Evolutionary conservation across 129 eudicot genomes (phyloP).

Genomic region (Apium graveolens): DNA sequence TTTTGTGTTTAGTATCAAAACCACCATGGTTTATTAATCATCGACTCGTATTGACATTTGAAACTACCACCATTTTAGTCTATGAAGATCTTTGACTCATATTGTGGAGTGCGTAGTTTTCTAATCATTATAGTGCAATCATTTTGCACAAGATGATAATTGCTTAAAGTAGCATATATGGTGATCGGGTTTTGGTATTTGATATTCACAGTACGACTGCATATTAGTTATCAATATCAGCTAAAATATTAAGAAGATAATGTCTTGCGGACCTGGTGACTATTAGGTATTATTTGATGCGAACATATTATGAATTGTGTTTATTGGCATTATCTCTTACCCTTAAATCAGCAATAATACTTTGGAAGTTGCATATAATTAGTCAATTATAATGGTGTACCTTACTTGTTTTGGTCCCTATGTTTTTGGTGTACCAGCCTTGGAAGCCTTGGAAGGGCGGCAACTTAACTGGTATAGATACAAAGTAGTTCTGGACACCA

Average conservation of each 20-base stretch:
- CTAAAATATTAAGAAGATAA: slow-evolving; percentile 69
- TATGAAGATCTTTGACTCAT: neutral
- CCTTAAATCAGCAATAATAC: neutral
- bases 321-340: neutral
- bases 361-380: neutral
- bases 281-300: slow-evolving; percentile 64
- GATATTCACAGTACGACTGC: slow-evolving; percentile 67
- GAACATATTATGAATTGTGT: slow-evolving; percentile 1
- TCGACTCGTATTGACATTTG: neutral
- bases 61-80: neutral
- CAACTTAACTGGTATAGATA: slow-evolving; percentile 64
- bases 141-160: neutral
- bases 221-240: slow-evolving; percentile 71
- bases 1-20: neutral
- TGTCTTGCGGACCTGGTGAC: slow-evolving; percentile 91
- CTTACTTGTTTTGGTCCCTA: neutral
- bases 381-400: neutral
- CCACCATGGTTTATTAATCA: neutral
- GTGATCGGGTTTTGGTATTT: slow-evolving; percentile 2
- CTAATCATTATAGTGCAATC: neutral
- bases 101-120: neutral
- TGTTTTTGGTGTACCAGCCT: slow-evolving; percentile 39
- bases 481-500: slow-evolving; percentile 47
- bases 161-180: neutral
- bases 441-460: slow-evolving; percentile 79